Base-by-base conservation (phyloP, 2,329 filamentous ascomycete species). In the Rasamsonia emersonii region DNA sequence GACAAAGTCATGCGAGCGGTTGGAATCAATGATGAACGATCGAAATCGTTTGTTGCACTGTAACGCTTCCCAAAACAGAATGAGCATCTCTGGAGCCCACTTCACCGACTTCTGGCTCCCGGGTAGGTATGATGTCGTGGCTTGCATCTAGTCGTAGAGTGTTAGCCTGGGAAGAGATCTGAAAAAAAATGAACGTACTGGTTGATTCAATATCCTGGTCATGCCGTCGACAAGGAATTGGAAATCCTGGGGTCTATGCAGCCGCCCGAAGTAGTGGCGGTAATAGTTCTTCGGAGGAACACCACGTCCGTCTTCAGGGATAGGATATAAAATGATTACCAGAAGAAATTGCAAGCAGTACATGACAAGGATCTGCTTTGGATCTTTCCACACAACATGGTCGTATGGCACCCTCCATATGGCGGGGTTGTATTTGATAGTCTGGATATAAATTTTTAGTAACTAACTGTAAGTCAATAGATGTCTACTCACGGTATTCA, bases 31-130 rank as follows among this genome's bases (percentile, higher is more conserved):
- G 49, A 98, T 91, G 59, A 95, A 98, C 1, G 86, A 86, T 18
- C 91, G 75, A 62, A 98, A 98, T 37, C 89, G 75, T 62, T 94
- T 96, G 62, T 98, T 98, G 70, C 89, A 95, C 59, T 98, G 91
- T 4, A 91, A 77, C 21, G 86, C 77, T 64, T 98, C 91, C 91
- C 91, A 98, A 53, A 96, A 95, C 2, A 98, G 70, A 73, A 95
- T 91, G 34, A 96, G 79, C 65, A 93, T 93, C 59, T 98, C 91
- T 2, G 91, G 88, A 0, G 88, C 86, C 71, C 89, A 93, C 51
- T 84, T 85, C 32, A 85, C 68, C 0, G 82, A 75, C 28, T 81
- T 75, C 48, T 93, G 85, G 23, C 80, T 81, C 4, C 86, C 85
- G 1, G 89, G 86, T 2, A 95, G 75, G 55, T 94, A 95, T 1